Evolutionary conservation across 352 stramenopile species (phyloP), one percentile per base, ranked within the genome.

Genomic region (Phytopythium kandeliae): DNA sequence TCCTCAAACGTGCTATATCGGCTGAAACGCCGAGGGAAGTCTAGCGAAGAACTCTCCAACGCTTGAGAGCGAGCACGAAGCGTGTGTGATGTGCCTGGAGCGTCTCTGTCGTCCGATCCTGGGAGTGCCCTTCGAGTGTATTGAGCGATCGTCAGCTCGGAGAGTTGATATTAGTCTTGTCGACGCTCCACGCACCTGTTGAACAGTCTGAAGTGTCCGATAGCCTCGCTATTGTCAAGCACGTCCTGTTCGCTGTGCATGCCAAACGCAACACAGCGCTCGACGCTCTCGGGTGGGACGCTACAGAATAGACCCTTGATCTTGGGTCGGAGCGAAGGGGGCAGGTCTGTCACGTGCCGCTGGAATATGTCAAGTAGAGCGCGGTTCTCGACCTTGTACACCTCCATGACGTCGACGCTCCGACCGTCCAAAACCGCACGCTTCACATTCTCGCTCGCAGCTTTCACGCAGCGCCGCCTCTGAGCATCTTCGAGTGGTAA

Each of bases 361-460:
- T 89, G 79, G 34, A 92, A 92, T 10, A 49, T 54, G 26, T 78
- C 52, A 11, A 94, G 45, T 19, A 92, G 31, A 37, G 65, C 63
- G 12, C 60, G 58, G 50, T 94, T 90, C 45, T 92, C 80, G 50
- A 94, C 75, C 46, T 92, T 92, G 56, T 77, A 94, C 33, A 94
- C 83, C 28, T 85, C 73, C 24, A 79, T 51, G 9, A 94, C 78
- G n/a, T 89, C 58, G n/a, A 91, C 34, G 31, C 21, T 10, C 30
- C 43, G n/a, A 30, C 24, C 44, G 21, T 1, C 24, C 24, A 46
- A 10, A 7, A 87, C 85, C 15, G 51, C 42, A 8, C 63, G 66
- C 53, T 86, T 86, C 10, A 88, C 56, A 48, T 93, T 93, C 51
- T 92, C 76, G 1, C 61, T 76, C 11, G 83, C 74, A 5, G 80